These are phyloP conservation scores for Phaeosphaeria sp. DNA, from an alignment of 2,329 filamentous ascomycete genomes.

Conservation along the genomic window DNA sequence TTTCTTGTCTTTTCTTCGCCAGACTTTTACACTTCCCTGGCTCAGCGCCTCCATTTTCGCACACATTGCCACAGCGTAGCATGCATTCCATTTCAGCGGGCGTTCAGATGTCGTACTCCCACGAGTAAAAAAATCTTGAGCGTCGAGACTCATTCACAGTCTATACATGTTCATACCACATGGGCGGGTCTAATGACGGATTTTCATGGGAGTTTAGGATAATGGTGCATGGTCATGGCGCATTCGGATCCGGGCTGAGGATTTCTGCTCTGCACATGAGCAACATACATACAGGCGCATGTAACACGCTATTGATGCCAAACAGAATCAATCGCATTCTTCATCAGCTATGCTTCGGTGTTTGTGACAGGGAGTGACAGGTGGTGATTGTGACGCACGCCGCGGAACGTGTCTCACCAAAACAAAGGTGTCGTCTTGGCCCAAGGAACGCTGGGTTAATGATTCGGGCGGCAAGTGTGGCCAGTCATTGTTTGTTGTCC, in stretches of 20 bases:
- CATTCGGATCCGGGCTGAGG: slow-evolving; percentile 11
- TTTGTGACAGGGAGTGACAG: background rate
- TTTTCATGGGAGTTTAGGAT: slow-evolving; percentile 25
- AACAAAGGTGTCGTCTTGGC: background rate
- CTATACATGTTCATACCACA: slow-evolving; percentile 32
- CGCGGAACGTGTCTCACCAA: background rate
- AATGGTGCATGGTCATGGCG: slow-evolving; percentile 29
- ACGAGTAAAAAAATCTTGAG: slow-evolving; percentile 34
- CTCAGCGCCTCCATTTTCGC: slow-evolving; percentile 5
- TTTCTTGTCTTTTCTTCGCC: slow-evolving; percentile 13
- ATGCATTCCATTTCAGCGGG: slow-evolving; percentile 21
- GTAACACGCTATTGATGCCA: background rate
- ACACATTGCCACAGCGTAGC: slow-evolving; percentile 6
- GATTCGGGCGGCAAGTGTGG: background rate
- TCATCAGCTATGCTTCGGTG: background rate
- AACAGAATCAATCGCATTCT: background rate
- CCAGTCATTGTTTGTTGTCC: background rate
- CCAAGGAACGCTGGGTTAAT: background rate
- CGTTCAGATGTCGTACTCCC: slow-evolving; percentile 36
- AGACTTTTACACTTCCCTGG: background rate
- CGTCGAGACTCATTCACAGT: slow-evolving; percentile 10
- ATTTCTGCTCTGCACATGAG: slow-evolving; percentile 16
- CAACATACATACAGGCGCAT: slow-evolving; percentile 4
- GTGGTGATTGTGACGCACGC: background rate
- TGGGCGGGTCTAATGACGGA: slow-evolving; percentile 17